Evolutionary conservation across 2,329 filamentous ascomycete genomes (phyloP).

Genomic region (Fusarium domesticum): DNA sequence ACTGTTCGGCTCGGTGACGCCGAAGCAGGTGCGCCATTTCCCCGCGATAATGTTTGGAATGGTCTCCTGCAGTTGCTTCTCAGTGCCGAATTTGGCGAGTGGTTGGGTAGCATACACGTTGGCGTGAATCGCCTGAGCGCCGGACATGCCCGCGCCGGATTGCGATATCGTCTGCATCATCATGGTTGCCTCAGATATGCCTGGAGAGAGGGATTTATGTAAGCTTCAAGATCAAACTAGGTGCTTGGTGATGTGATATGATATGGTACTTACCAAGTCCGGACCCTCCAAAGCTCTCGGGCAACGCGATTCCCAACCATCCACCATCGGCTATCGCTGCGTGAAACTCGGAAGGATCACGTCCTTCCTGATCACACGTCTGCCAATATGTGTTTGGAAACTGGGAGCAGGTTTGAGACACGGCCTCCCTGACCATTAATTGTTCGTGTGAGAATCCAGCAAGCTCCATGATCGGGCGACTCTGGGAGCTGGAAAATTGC

Average conservation of each 20-base stretch:
- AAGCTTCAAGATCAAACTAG: too few relatives aligned
- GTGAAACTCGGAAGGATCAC: constrained; percentile 9
- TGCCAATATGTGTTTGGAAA: constrained; percentile 11
- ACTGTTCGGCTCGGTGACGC: constrained; percentile 9
- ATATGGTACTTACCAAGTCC: too few relatives aligned
- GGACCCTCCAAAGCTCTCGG: constrained; percentile 5
- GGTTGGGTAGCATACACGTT: constrained; percentile 15
- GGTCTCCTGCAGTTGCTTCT: constrained; percentile 7
- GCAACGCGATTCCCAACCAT: constrained; percentile 12
- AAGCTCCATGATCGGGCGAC: too few relatives aligned
- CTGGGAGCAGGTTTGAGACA: constrained; percentile 6
- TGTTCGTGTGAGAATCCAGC: too few relatives aligned
- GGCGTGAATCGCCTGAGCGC: constrained; percentile 13
- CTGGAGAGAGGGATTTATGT: too few relatives aligned
- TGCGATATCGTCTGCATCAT: constrained; percentile 15
- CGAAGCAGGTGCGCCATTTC: constrained; percentile 11
- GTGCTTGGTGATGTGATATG: too few relatives aligned
- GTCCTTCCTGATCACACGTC: constrained; percentile 7
- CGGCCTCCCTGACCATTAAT: constrained; percentile 10
- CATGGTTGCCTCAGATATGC: constrained; percentile 5
- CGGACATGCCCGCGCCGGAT: constrained; percentile 10
- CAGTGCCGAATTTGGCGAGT: constrained; percentile 9
- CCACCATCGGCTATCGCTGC: constrained; percentile 7
- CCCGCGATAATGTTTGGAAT: constrained; percentile 6
- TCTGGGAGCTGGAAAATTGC: too few relatives aligned